These are phyloP conservation scores for Epicoccum nigrum DNA, from an alignment of 2,329 filamentous ascomycete genomes.

Conservation along the genomic window DNA sequence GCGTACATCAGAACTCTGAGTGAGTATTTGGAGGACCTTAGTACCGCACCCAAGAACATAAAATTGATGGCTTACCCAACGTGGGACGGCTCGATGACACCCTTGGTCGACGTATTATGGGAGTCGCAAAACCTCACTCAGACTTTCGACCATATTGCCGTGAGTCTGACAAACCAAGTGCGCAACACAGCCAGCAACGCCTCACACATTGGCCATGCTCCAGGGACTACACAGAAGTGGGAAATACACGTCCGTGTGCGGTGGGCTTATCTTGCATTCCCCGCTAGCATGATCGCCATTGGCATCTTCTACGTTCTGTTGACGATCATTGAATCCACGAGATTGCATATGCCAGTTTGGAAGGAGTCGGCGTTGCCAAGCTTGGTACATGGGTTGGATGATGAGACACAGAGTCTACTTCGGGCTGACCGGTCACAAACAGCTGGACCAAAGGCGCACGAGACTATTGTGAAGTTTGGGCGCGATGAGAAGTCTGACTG, in stretches of 20 bases:
- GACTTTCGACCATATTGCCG: constrained; percentile 7
- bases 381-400: constrained; percentile 8
- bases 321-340: constrained; percentile 2
- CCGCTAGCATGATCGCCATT: neutral
- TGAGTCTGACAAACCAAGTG: constrained; percentile 6
- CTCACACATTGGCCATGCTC: neutral
- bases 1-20: neutral
- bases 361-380: constrained; percentile 11
- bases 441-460: neutral
- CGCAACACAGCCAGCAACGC: neutral
- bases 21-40: neutral
- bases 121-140: constrained; percentile 3
- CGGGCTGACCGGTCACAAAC: neutral
- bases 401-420: constrained; percentile 11
- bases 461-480: neutral
- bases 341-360: constrained; percentile 8
- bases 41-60: neutral
- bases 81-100: neutral
- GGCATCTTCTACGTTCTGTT: constrained; percentile 7
- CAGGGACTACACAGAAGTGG: constrained; percentile 3
- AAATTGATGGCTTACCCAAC: neutral
- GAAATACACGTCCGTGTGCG: constrained; percentile 3
- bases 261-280: constrained; percentile 10
- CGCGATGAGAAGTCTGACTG: neutral
- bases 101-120: constrained; percentile 4